Evolutionary conservation across 306 rosid species (phyloP).

Genomic region (Medicago lupulina): DNA sequence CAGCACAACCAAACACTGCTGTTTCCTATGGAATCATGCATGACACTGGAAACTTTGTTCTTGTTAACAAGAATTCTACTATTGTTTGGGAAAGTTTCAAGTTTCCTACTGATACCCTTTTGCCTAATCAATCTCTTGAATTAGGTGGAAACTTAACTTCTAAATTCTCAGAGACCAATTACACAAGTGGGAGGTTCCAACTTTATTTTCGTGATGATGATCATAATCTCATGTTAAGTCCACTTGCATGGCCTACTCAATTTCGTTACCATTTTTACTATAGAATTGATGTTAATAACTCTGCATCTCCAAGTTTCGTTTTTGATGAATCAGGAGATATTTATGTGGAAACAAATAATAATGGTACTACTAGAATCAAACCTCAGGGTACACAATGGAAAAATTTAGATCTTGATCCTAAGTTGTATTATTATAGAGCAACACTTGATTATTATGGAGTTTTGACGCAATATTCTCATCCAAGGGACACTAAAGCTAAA

Average conservation of each 20-base stretch:
- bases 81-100: slow-evolving; percentile 64
- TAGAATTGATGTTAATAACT: background rate
- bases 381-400: background rate
- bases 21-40: slow-evolving; percentile 54
- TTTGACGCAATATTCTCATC: slow-evolving; percentile 58
- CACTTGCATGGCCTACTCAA: slow-evolving; percentile 46
- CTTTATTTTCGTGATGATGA: slow-evolving; percentile 35
- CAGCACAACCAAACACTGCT: background rate
- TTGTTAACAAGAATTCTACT: slow-evolving; percentile 17
- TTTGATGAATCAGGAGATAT: slow-evolving; percentile 52
- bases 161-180: slow-evolving; percentile 44
- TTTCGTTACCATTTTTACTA: slow-evolving; percentile 7
- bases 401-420: background rate
- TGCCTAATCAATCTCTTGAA: slow-evolving; percentile 53
- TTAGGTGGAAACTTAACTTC: slow-evolving; percentile 5
- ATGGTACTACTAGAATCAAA: slow-evolving; percentile 18
- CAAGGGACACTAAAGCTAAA: slow-evolving; percentile 28
- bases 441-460: slow-evolving; percentile 66
- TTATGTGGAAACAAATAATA: slow-evolving; percentile 16
- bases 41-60: slow-evolving; percentile 61
- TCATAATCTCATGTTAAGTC: slow-evolving; percentile 41
- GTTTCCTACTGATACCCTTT: slow-evolving; percentile 63
- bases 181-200: slow-evolving; percentile 61
- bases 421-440: slow-evolving; percentile 55
- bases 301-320: slow-evolving; percentile 10